These are phyloP conservation scores for Aspergillus felis DNA, from an alignment of 2,329 filamentous ascomycete species.

Conservation along the genomic window DNA sequence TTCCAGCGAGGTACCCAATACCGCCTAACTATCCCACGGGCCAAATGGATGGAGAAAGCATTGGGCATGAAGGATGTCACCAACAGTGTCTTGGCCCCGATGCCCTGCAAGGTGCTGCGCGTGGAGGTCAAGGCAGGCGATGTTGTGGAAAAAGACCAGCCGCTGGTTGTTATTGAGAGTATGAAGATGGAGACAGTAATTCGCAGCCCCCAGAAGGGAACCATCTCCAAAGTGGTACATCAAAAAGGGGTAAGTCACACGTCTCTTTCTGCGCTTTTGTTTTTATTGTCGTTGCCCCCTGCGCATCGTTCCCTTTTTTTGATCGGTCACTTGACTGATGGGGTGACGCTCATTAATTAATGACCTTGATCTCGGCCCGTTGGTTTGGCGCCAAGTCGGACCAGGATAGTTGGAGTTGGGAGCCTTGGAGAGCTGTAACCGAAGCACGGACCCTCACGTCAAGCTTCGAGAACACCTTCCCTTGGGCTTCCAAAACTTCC, in stretches of 20 bases:
- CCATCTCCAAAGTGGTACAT: constrained; percentile 69
- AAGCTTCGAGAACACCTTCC: constrained; percentile 13
- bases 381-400: not conserved
- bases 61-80: constrained; percentile 74
- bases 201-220: constrained; percentile 67
- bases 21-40: constrained; percentile 53
- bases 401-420: not conserved
- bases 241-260: constrained; percentile 63
- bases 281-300: not conserved
- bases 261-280: not conserved
- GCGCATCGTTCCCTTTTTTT: constrained; percentile 4
- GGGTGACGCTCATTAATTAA: not conserved
- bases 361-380: not conserved
- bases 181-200: constrained; percentile 92
- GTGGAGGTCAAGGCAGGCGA: constrained; percentile 85
- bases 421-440: not conserved
- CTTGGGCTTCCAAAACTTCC: constrained; percentile 12
- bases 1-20: constrained; percentile 68
- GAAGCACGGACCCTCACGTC: constrained; percentile 6
- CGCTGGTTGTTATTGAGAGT: constrained; percentile 84
- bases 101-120: constrained; percentile 94
- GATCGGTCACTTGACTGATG: not conserved
- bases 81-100: constrained; percentile 84
- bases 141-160: constrained; percentile 75
- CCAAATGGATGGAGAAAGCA: constrained; percentile 82